Evolutionary conservation across 768 basidiomycete genomes (phyloP).

Genomic region (Flagelloscypha sp.): DNA sequence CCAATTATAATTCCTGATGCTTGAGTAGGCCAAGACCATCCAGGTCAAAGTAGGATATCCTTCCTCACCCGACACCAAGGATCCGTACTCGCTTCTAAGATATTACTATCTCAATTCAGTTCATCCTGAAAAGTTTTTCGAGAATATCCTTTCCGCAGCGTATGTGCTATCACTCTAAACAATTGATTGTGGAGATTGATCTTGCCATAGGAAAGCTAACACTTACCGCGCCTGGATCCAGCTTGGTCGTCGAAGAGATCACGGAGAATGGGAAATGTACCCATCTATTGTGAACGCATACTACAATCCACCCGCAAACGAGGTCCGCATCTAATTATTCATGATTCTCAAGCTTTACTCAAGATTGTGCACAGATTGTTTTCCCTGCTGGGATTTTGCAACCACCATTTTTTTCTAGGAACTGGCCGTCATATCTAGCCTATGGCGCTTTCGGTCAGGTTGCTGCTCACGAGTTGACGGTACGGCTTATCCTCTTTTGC

Average conservation of each 20-base stretch:
- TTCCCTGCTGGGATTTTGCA: conserved; percentile 96
- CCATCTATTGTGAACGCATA: conserved; percentile 85
- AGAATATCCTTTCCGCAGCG: conserved; percentile 68
- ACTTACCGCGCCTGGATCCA: conserved; percentile 64
- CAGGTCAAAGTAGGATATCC: conserved; percentile 94
- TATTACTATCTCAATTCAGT: conserved; percentile 74
- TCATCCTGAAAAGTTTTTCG: conserved; percentile 67
- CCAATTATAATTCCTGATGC: conserved; percentile 7
- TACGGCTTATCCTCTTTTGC: conserved; percentile 25
- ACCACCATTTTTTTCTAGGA: conserved; percentile 80
- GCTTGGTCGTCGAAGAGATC: conserved; percentile 64
- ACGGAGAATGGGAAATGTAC: conserved; percentile 79
- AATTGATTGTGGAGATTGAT: conserved; percentile 4
- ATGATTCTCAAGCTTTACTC: not conserved
- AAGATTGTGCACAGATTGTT: conserved; percentile 49
- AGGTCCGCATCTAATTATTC: conserved; percentile 36
- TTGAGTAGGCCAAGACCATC: conserved; percentile 61
- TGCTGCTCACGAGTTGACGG: conserved; percentile 87
- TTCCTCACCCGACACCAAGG: conserved; percentile 70
- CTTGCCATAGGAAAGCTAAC: too few relatives aligned
- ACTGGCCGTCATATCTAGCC: conserved; percentile 83
- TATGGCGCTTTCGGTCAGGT: conserved; percentile 93
- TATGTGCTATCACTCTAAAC: conserved; percentile 14
- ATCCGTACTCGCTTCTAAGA: conserved; percentile 54
- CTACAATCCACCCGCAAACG: conserved; percentile 80